Conservation (phyloP, 2,329 filamentous ascomycete species). For the Fusarium sp. region DNA sequence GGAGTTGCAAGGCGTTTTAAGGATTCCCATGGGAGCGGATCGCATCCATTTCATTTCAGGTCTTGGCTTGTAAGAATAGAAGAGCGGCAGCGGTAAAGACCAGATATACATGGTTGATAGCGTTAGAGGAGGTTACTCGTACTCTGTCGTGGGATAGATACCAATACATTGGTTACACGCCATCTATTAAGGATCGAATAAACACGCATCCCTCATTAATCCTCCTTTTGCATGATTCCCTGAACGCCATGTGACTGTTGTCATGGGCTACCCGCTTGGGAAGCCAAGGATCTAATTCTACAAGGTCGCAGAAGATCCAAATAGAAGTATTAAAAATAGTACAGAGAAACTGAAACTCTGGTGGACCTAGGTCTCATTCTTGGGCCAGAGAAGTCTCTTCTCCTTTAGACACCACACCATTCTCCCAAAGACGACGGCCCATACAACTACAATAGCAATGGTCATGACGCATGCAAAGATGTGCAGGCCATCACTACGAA, state of each 20-base stretch:
- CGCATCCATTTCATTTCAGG: slow-evolving; percentile 3
- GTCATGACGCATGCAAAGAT: slow-evolving; percentile 78
- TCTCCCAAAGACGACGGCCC: slow-evolving; percentile 74
- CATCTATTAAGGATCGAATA: not conserved
- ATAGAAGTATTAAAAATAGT: not conserved
- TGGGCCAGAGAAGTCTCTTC: slow-evolving; percentile 81
- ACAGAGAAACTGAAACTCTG: not conserved
- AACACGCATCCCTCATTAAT: not conserved
- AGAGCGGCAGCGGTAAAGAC: not conserved
- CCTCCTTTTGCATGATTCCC: not conserved
- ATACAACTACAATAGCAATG: slow-evolving; percentile 72
- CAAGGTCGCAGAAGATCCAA: not conserved
- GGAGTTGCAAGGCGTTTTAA: slow-evolving; percentile 43
- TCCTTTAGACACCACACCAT: slow-evolving; percentile 77
- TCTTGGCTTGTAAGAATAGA: slow-evolving; percentile 18
- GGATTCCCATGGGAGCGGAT: slow-evolving; percentile 20
- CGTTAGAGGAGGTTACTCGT: not conserved
- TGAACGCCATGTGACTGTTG: not conserved
- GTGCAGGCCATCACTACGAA: slow-evolving; percentile 69
- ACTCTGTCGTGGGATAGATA: not conserved
- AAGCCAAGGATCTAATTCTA: not conserved
- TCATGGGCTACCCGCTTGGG: not conserved
- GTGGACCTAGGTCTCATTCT: slow-evolving; percentile 55
- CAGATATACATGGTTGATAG: not conserved
- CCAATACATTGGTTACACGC: not conserved